Percentiles rank a stretch among this genome's conserved stretches.
Conservation (phyloP, 139 green algal species). For the Tetradesmus obliquus region DNA sequence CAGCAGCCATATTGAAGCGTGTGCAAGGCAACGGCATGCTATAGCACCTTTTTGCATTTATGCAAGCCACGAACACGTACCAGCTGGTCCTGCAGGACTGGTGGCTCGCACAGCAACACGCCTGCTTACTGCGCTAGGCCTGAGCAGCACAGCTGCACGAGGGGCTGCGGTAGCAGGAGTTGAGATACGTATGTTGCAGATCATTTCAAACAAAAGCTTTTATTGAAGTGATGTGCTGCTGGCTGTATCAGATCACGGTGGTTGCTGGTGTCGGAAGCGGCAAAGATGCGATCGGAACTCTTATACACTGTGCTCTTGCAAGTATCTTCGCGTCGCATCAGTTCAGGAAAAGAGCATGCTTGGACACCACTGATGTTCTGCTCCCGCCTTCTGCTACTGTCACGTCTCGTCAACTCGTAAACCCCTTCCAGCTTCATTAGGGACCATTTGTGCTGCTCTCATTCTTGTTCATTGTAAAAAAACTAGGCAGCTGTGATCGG, state of each 20-base stretch:
- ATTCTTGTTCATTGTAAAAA: no score
- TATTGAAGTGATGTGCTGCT: not conserved
- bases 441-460: no score
- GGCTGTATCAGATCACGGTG: not conserved
- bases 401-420: not conserved
- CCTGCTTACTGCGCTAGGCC: not conserved
- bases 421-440: not conserved
- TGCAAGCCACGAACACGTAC: no score
- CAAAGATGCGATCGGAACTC: not conserved
- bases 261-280: not conserved
- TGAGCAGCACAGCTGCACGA: not conserved
- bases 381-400: not conserved
- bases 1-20: no score
- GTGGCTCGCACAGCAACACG: not conserved
- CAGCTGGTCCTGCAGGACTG: not conserved
- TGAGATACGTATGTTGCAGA: not conserved
- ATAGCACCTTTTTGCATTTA: no score
- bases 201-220: not conserved
- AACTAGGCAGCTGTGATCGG: no score
- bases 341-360: not conserved
- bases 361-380: not conserved
- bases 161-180: not conserved
- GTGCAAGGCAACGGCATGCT: no score
- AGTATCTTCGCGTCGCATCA: not conserved
- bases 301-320: not conserved